These are phyloP conservation scores for Mycena kentingensis DNA, from an alignment of 768 basidiomycete species.

Conservation along the genomic window DNA sequence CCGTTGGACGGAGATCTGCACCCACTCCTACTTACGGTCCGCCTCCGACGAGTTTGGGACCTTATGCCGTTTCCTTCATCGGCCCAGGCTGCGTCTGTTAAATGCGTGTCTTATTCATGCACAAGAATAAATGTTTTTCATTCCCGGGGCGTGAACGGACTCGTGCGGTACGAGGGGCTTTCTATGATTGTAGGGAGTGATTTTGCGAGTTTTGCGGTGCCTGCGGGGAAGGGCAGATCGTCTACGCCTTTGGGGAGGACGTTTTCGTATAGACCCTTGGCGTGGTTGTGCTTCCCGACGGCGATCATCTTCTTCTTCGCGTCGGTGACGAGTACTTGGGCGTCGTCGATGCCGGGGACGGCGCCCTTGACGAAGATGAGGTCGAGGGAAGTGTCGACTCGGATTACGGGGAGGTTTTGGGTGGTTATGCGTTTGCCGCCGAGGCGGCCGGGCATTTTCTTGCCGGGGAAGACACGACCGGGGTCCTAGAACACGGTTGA, in stretches of 20 bases:
- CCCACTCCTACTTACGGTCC: too few relatives aligned
- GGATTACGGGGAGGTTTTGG: conserved; percentile 87
- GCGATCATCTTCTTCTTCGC: conserved; percentile 84
- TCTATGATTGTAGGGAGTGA: conserved; percentile 65
- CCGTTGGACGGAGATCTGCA: too few relatives aligned
- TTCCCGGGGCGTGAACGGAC: conserved; percentile 79
- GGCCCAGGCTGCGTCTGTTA: too few relatives aligned
- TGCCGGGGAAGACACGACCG: conserved; percentile 93
- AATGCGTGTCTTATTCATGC: conserved; percentile 1
- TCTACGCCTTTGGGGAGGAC: conserved; percentile 81
- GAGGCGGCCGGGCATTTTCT: conserved; percentile 97
- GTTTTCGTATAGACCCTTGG: conserved; percentile 72
- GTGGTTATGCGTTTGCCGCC: conserved; percentile 80
- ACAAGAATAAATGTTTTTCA: conserved; percentile 30
- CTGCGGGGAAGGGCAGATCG: conserved; percentile 91
- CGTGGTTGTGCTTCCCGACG: conserved; percentile 62
- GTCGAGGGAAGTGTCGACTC: conserved; percentile 84
- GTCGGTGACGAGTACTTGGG: conserved; percentile 83
- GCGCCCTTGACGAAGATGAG: conserved; percentile 90
- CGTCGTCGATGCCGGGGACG: conserved; percentile 87
- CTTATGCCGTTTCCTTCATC: too few relatives aligned
- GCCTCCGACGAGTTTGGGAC: too few relatives aligned
- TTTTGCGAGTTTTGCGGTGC: conserved; percentile 74
- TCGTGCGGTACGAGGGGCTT: conserved; percentile 70
- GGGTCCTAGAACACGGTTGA: conserved; percentile 66